Base-by-base conservation (phyloP, 1,284 basidiomycete species). In the Sporisorium scitamineum region DNA sequence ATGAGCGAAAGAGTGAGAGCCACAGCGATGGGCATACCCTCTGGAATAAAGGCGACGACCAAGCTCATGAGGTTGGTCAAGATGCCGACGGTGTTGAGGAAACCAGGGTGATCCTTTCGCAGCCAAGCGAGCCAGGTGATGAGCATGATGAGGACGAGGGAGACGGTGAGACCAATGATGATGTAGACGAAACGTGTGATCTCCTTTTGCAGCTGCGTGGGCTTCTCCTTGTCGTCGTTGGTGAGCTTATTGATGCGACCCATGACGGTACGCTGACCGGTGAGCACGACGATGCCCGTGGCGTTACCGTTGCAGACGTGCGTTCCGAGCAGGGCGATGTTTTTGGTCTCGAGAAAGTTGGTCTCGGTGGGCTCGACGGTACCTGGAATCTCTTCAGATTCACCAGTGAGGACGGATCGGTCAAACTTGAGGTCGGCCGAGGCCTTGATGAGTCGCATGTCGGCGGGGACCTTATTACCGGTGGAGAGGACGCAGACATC, bases 1-100 rank as follows among this genome's bases (percentile, higher is more conserved):
- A 91, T 90, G 54, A 92, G 90, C 3, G 91, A 91, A 5, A 92
- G 84, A 62, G 92, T 85, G 10, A 92, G 87, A 1, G 91, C 91
- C 50, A 92, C 91, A 2, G 91, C 90, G 11, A 90, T 90, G 0
- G 91, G 91, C 45, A 92, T 86, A 73, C 91, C 91, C 81, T 88
- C 88, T 2, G 89, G 89, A 70, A 90, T 88, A 77, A 89, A 92
- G 3, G 91, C 90, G n/a, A 92, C 91, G 39, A 92, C 86, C 65
- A 92, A 88, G 8, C 90, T 91, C 63, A 82, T 67, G n/a, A 91
- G 86, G 13, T 78, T 86, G 7, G 90, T 85, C 69, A 90, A 88
- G 76, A 91, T 88, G 48, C 90, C 86, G 87, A 89, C 85, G 1
- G 89, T 87, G 57, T 87, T 88, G 78, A 91, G 90, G 84, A 90